phyloP scores from a whole-genome alignment of 495 filamentous ascomycete species.

The Sabuloglossum arenarium region DNA sequence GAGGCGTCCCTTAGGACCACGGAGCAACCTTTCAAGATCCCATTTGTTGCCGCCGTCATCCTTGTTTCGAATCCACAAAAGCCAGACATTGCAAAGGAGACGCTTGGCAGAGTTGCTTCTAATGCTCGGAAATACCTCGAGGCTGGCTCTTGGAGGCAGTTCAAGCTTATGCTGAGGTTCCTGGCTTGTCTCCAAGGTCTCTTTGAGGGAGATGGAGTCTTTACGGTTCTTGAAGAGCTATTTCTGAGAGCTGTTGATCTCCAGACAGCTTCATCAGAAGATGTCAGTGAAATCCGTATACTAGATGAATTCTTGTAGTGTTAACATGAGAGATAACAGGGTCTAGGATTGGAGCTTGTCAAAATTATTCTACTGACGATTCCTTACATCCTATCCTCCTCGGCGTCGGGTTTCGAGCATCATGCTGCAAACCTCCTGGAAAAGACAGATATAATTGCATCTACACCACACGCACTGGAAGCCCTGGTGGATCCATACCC shows the following conservation, averaged over 20 bases:
- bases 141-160: conserved; percentile 63
- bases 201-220: conserved; percentile 70
- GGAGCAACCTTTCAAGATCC: conserved; percentile 93
- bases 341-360: conserved; percentile 73
- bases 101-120: conserved; percentile 37
- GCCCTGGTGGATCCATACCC: conserved; percentile 67
- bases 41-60: conserved; percentile 67
- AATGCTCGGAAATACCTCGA: conserved; percentile 39
- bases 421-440: conserved; percentile 62
- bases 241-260: conserved; percentile 69
- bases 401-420: conserved; percentile 38
- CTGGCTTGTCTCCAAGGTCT: conserved; percentile 61
- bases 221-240: conserved; percentile 62
- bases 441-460: conserved; percentile 81
- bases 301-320: background rate
- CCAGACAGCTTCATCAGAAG: conserved; percentile 76
- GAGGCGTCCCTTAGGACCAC: conserved; percentile 25
- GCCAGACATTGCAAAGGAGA: conserved; percentile 44
- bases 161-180: conserved; percentile 79
- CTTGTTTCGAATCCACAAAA: conserved; percentile 55
- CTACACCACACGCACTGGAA: conserved; percentile 62
- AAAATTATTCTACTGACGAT: conserved; percentile 89
- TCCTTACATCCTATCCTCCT: conserved; percentile 69
- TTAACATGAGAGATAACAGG: conserved; percentile 14
- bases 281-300: conserved; percentile 32